Percentiles rank a stretch among this genome's conserved stretches.
Conservation (phyloP, 352 stramenopile species). For the Pythium aristosporum region DNA sequence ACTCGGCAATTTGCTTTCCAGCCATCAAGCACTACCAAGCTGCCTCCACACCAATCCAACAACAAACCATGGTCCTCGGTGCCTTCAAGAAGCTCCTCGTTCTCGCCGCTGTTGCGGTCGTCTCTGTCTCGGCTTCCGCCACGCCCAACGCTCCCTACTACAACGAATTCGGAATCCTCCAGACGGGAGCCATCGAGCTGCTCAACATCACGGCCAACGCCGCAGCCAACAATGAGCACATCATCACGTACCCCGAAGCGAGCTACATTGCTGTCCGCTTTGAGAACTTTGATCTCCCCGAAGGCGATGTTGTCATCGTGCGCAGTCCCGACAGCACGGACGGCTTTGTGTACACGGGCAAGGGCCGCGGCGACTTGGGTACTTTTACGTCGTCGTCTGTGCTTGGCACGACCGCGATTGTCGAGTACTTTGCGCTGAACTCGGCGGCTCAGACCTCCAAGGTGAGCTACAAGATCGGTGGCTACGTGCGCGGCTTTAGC, state of each 20-base stretch:
- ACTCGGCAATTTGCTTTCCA: no score
- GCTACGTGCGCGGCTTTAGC: constrained; percentile 24
- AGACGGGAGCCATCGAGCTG: constrained; percentile 38
- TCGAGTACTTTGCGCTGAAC: constrained; percentile 19
- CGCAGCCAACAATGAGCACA: constrained; percentile 8
- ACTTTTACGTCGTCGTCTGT: constrained; percentile 23
- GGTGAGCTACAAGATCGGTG: constrained; percentile 27
- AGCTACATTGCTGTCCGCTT: constrained; percentile 64
- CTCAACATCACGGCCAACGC: constrained; percentile 10
- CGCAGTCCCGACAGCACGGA: no score
- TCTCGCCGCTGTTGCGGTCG: constrained; percentile 3
- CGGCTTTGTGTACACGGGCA: constrained; percentile 23
- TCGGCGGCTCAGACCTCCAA: neutral
- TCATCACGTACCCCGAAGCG: constrained; percentile 38
- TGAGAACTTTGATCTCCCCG: constrained; percentile 45
- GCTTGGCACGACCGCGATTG: constrained; percentile 7
- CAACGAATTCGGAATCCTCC: constrained; percentile 34
- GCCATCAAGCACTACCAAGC: no score
- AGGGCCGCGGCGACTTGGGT: constrained; percentile 20
- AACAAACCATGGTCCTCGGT: no score
- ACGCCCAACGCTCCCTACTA: constrained; percentile 3
- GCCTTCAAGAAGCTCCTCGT: neutral
- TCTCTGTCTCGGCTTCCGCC: neutral
- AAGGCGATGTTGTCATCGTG: constrained; percentile 45
- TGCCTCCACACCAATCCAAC: no score